Percentiles rank a stretch among this genome's conserved stretches.
These are phyloP conservation scores for Cyberlindnera amylophila DNA, from an alignment of 805 yeast species.

Conservation along the genomic window DNA sequence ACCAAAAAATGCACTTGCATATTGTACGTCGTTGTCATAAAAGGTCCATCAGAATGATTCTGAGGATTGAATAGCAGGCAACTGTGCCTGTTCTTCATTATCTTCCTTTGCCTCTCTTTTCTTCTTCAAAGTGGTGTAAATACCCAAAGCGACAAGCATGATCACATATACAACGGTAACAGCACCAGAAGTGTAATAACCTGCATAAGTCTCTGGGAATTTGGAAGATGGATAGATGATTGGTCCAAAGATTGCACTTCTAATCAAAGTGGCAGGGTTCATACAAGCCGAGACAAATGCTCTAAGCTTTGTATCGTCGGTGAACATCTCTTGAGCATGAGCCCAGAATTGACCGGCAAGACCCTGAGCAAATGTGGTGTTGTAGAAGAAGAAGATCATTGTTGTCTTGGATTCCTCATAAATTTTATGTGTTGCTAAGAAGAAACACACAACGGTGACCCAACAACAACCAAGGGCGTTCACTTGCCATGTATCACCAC, in stretches of 20 bases:
- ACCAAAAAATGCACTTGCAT: no score
- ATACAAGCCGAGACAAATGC: slow-evolving; percentile 15
- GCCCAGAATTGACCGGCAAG: slow-evolving; percentile 16
- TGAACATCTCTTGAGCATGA: slow-evolving; percentile 14
- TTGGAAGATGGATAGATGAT: slow-evolving; percentile 14
- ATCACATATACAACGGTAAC: slow-evolving; percentile 8
- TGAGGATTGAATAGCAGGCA: slow-evolving; percentile 15
- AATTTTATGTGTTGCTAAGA: slow-evolving; percentile 12
- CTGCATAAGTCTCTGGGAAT: slow-evolving; percentile 12
- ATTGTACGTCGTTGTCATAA: no score
- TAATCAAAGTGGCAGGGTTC: slow-evolving; percentile 13
- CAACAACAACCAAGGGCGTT: slow-evolving; percentile 8
- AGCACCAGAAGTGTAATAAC: slow-evolving; percentile 14
- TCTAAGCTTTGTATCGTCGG: slow-evolving; percentile 12
- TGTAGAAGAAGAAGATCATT: slow-evolving; percentile 14
- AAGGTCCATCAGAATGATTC: no score
- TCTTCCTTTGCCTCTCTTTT: background rate
- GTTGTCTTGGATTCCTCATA: slow-evolving; percentile 5
- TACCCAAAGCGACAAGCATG: slow-evolving; percentile 9
- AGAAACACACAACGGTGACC: slow-evolving; percentile 10
- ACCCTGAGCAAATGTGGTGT: slow-evolving; percentile 14
- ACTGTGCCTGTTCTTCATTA: background rate
- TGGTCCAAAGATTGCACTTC: slow-evolving; percentile 13
- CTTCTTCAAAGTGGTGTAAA: slow-evolving; percentile 2
- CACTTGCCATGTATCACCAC: slow-evolving; percentile 14